Evolutionary conservation across 768 basidiomycete species (phyloP), one percentile per base, ranked within the genome.

Genomic region (Boletus sp.): DNA sequence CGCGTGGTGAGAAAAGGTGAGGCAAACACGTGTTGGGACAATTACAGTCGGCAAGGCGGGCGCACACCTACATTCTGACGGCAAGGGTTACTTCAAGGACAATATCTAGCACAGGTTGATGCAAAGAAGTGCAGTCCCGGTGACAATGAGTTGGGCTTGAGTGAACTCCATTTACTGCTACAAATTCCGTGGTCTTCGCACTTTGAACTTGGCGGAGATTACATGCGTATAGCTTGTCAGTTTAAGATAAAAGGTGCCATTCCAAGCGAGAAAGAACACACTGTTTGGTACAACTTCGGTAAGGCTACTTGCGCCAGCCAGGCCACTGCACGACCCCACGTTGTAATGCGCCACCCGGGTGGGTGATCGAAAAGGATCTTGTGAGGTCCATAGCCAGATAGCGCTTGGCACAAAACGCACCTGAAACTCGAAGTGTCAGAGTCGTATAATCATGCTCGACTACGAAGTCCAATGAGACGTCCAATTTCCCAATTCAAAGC

Each of bases 11-110:
- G 50, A 51, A 60, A 48, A 44, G 52, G 65, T 32, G 59, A 72
- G 72, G 72, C 57, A 55, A 61, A 65, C 71, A 72, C 68, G 72
- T 72, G 72, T 68, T n/a, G 11, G 9, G 12, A 47, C 47, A 52
- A 54, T 54, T 29, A 35, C 47, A 33, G n/a, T 51, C 46, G 5
- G 30, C 50, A 32, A 50, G 66, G 55, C 65, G 42, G 47, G 54
- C 51, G 55, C 55, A 60, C 60, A 58, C 57, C 49, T 47, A 4
- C 24, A 50, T 50, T 32, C 36, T 59, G 41, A 63, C 47, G 52
- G 55, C 48, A 63, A 6, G 8, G 15, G 5, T 20, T 18, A 50
- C 30, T 30, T 33, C 44, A 24, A 52, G 42, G 52, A 50, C 49
- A 50, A 52, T 47, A 58, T 42, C 17, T 24, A 47, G 52, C 56